Base-by-base conservation (phyloP, 164 flowering plant genomes). In the Piper betle region DNA sequence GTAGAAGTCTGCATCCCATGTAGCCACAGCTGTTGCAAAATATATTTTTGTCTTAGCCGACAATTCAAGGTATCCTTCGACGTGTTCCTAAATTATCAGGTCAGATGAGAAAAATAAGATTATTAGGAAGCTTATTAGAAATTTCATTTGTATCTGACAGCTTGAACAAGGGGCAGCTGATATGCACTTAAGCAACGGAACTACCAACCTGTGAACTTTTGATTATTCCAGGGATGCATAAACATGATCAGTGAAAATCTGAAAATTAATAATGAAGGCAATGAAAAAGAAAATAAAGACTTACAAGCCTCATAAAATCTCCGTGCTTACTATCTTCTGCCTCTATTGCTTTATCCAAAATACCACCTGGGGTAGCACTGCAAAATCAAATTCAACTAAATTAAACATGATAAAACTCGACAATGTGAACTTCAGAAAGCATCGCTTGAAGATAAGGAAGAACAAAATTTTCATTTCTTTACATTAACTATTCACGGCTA, bases 281-380 rank as follows among this genome's bases (percentile, higher is more conserved):
- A 46, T 18, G 19, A 52, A 40, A 57, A 0, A 52, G 41, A 7
- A 57, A n/a, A 56, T 17, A 61, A 61, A 69, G 41, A 41, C 55
- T 19, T 83, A 93, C 98, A 91, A 93, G 87, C 72, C 95, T 86
- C 77, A 93, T 59, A 62, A 93, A 79, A 71, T 93, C 98, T 46
- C 98, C 92, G 62, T 93, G 98, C 75, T 74, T 89, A 60, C 69
- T 73, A 65, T 87, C 95, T 78, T 93, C 98, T n/a, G 98, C 97
- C 74, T 93, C 93, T 69, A 92, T 74, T 57, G 96, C 93, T 79
- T 73, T 83, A 73, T 92, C 98, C 66, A 92, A 85, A 70, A 93
- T 93, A 65, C 98, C 97, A 61, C 98, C 98, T 11, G 98, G 72
- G 57, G 98, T 93, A 61, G 98, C 94, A 83, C 98, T 93, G 76